Percentiles rank a stretch among this genome's conserved stretches.
phyloP scores from a whole-genome alignment of 768 basidiomycete genomes.

The Boletellus emodensis region DNA sequence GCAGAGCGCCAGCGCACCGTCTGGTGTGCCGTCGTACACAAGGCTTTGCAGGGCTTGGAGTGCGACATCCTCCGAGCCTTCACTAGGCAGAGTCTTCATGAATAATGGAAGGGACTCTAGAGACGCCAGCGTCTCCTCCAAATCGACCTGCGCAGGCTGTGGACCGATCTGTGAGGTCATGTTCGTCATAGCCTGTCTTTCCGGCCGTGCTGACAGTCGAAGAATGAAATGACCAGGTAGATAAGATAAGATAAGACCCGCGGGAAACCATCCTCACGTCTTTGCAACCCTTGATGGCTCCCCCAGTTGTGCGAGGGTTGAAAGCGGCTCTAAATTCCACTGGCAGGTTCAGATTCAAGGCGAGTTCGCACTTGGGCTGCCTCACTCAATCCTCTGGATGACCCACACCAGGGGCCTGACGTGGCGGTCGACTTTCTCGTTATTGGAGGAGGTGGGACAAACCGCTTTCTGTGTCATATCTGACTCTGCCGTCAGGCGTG shows the following conservation, averaged over 20 bases:
- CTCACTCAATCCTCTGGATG: background rate
- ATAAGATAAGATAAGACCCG: slow-evolving; percentile 19
- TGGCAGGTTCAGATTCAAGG: slow-evolving; percentile 61
- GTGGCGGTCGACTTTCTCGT: slow-evolving; percentile 77
- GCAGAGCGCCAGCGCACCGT: slow-evolving; percentile 59
- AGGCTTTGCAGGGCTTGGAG: slow-evolving; percentile 84
- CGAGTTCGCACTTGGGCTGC: slow-evolving; percentile 15
- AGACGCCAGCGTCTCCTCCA: slow-evolving; percentile 37
- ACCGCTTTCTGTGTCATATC: background rate
- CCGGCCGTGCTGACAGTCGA: background rate
- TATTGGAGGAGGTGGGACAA: slow-evolving; percentile 71
- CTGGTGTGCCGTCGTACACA: slow-evolving; percentile 84
- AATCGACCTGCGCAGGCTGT: slow-evolving; percentile 16
- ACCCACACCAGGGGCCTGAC: slow-evolving; percentile 52
- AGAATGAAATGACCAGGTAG: background rate
- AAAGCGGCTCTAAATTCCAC: slow-evolving; percentile 58
- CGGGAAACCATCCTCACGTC: background rate
- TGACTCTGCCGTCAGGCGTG: slow-evolving; percentile 47
- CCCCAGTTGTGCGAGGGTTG: slow-evolving; percentile 46
- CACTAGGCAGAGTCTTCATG: slow-evolving; percentile 82
- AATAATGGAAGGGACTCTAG: slow-evolving; percentile 81
- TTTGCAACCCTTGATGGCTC: slow-evolving; percentile 21
- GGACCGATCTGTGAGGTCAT: slow-evolving; percentile 27
- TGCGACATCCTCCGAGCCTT: slow-evolving; percentile 55
- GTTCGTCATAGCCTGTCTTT: background rate